phyloP scores from a whole-genome alignment of 257 asterid genomes.

The Agastache rugosa region DNA sequence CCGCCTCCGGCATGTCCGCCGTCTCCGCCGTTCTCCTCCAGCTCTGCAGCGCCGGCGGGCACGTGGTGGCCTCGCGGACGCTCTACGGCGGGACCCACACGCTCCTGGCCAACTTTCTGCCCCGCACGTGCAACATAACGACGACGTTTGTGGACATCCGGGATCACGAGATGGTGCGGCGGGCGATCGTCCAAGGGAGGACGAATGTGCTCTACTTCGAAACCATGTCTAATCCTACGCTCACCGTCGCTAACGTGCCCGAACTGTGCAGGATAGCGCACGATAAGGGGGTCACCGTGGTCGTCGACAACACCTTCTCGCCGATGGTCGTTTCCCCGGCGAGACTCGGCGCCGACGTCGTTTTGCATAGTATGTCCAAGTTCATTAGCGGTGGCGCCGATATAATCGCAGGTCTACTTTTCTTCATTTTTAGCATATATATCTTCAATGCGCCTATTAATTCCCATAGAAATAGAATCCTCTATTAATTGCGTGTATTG shows the following conservation, averaged over 20 bases:
- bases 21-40: slow-evolving; percentile 82
- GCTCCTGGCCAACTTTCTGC: slow-evolving; percentile 73
- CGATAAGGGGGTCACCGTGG: slow-evolving; percentile 84
- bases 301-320: slow-evolving; percentile 89
- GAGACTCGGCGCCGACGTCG: slow-evolving; percentile 89
- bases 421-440: no score
- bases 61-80: slow-evolving; percentile 79
- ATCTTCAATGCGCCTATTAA: background rate
- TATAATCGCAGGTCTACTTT: slow-evolving; percentile 73
- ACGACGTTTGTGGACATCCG: slow-evolving; percentile 84
- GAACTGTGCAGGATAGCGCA: slow-evolving; percentile 81
- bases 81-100: slow-evolving; percentile 98
- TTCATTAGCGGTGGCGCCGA: slow-evolving; percentile 96
- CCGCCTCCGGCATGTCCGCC: slow-evolving; percentile 98
- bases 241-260: slow-evolving; percentile 89
- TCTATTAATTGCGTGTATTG: background rate
- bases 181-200: slow-evolving; percentile 65
- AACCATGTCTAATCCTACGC: slow-evolving; percentile 77
- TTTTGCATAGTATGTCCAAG: slow-evolving; percentile 89
- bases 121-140: slow-evolving; percentile 81
- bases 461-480: background rate
- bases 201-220: slow-evolving; percentile 86
- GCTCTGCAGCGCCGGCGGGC: slow-evolving; percentile 91
- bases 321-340: slow-evolving; percentile 99
- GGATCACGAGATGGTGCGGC: slow-evolving; percentile 58